A percentile compares a stretch with the other conserved stretches of the same genome.
Conservation (phyloP, 441 rosid genomes). For the Gossypium davidsonii region DNA sequence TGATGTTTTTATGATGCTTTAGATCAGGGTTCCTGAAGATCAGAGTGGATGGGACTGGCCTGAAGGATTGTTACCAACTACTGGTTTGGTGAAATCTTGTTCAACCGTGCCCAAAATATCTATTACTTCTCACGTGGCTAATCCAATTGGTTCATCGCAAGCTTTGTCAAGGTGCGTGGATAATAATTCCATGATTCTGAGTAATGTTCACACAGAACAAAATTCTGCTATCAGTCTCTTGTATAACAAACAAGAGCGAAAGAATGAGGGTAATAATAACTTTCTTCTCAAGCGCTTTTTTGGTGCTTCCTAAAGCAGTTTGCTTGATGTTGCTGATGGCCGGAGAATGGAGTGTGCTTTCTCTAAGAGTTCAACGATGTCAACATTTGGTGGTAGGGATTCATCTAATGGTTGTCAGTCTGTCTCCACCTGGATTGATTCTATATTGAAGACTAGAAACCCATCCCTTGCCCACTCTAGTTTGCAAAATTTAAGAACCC, state of each 20-base stretch:
- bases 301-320: slow-evolving; percentile 22
- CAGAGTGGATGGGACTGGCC: slow-evolving; percentile 63
- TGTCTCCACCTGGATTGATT: slow-evolving; percentile 19
- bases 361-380: slow-evolving; percentile 23
- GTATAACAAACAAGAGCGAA: slow-evolving; percentile 24
- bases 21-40: slow-evolving; percentile 63
- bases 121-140: slow-evolving; percentile 24
- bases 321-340: slow-evolving; percentile 20
- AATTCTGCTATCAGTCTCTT: slow-evolving; percentile 18
- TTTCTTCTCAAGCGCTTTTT: slow-evolving; percentile 24
- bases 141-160: slow-evolving; percentile 27
- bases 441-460: slow-evolving; percentile 24
- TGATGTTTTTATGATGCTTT: slow-evolving; percentile 67
- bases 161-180: slow-evolving; percentile 24
- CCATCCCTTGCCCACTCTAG: slow-evolving; percentile 10
- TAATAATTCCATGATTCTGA: slow-evolving; percentile 13
- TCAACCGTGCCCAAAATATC: slow-evolving; percentile 21
- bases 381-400: slow-evolving; percentile 26
- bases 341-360: slow-evolving; percentile 14
- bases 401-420: slow-evolving; percentile 24
- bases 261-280: slow-evolving; percentile 19
- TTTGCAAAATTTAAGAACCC: slow-evolving; percentile 22
- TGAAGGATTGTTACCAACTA: slow-evolving; percentile 43
- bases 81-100: slow-evolving; percentile 39
- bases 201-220: slow-evolving; percentile 6